Percentiles rank a stretch among this genome's conserved stretches.
Conservation (phyloP, 108 stramenopile species). For the Cyclotella distinguenda region DNA sequence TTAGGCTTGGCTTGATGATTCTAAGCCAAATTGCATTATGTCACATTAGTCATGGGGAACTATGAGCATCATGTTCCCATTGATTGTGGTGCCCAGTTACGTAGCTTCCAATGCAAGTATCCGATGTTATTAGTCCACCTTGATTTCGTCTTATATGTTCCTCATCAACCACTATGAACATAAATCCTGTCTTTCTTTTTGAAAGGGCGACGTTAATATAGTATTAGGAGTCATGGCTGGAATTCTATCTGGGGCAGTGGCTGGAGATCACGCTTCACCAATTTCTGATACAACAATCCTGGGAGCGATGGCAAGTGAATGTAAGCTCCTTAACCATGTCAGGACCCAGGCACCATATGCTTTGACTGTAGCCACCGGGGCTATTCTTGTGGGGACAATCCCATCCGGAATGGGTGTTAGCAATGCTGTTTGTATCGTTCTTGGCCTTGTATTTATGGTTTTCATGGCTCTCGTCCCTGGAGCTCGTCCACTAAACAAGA, state of each 20-base stretch:
- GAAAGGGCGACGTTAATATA: constrained; percentile 47
- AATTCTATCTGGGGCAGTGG: constrained; percentile 62
- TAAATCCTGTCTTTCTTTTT: too few species aligned
- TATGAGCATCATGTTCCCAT: constrained; percentile 77
- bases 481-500: constrained; percentile 30
- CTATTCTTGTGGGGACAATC: constrained; percentile 45
- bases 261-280: constrained; percentile 73
- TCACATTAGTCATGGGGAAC: constrained; percentile 58
- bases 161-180: too few species aligned
- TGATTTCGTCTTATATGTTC: not conserved
- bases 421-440: constrained; percentile 25
- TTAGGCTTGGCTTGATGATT: not conserved
- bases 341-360: constrained; percentile 76
- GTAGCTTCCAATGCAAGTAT: constrained; percentile 25
- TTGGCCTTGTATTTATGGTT: constrained; percentile 30
- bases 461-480: constrained; percentile 23
- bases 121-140: not conserved
- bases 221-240: constrained; percentile 59
- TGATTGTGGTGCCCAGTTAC: constrained; percentile 59
- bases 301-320: constrained; percentile 55
- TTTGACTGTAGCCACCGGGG: constrained; percentile 42
- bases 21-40: not conserved
- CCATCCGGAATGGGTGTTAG: constrained; percentile 28
- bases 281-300: constrained; percentile 81
- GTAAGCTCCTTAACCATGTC: constrained; percentile 59